phyloP scores from a whole-genome alignment of 495 filamentous ascomycete species.

The Aspergillus diversus region DNA sequence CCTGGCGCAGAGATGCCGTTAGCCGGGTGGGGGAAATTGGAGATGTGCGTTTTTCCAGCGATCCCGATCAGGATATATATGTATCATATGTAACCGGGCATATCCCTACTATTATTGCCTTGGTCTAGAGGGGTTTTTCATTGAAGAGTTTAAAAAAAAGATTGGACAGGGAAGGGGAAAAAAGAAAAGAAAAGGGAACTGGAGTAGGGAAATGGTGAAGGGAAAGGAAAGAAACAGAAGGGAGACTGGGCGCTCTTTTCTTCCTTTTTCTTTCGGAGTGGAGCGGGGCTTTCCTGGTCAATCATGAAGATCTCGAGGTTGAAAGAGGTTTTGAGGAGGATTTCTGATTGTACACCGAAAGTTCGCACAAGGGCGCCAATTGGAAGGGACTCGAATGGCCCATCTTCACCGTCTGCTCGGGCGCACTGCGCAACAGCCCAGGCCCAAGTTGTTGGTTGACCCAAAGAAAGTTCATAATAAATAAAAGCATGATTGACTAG shows the following conservation, averaged over 20 bases:
- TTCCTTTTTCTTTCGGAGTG: slow-evolving; percentile 11
- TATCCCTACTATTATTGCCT: slow-evolving; percentile 1
- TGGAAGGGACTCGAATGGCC: background rate
- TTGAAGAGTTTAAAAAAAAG: slow-evolving; percentile 3
- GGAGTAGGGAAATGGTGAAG: background rate
- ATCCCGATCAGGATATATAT: slow-evolving; percentile 20
- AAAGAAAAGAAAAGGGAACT: slow-evolving; percentile 16
- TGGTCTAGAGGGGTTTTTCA: background rate
- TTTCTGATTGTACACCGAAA: slow-evolving; percentile 22
- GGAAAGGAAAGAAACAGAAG: background rate
- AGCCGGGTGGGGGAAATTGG: slow-evolving; percentile 24
- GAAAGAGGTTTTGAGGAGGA: background rate
- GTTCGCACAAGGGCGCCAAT: slow-evolving; percentile 11
- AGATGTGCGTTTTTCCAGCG: slow-evolving; percentile 22
- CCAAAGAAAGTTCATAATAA: background rate
- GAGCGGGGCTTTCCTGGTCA: slow-evolving; percentile 16
- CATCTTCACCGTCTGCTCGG: slow-evolving; percentile 3
- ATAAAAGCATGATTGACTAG: background rate
- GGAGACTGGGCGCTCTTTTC: background rate
- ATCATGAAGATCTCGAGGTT: slow-evolving; percentile 3
- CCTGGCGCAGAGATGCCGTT: slow-evolving; percentile 30
- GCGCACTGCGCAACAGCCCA: slow-evolving; percentile 8
- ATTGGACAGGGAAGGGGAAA: background rate
- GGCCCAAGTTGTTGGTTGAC: background rate
- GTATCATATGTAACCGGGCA: slow-evolving; percentile 19